Evolutionary conservation across 495 filamentous ascomycete genomes (phyloP).

Genomic region (Aspergillus egyptiacus): DNA sequence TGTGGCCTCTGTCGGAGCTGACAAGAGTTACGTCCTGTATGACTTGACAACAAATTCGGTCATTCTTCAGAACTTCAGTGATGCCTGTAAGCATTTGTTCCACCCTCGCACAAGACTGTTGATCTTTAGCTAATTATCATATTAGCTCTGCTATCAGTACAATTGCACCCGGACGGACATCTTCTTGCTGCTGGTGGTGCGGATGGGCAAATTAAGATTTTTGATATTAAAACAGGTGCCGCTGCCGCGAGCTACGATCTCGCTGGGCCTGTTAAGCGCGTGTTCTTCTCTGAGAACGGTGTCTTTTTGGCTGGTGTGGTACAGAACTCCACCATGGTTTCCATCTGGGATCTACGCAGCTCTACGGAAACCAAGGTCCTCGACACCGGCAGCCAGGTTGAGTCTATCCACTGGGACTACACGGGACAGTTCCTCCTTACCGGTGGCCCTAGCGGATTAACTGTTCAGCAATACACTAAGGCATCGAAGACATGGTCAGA

Average conservation of each 20-base stretch:
- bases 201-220: slow-evolving; percentile 76
- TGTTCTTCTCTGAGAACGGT: slow-evolving; percentile 96
- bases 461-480: slow-evolving; percentile 85
- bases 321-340: slow-evolving; percentile 65
- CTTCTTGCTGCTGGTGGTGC: slow-evolving; percentile 78
- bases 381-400: slow-evolving; percentile 70
- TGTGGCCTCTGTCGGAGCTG: slow-evolving; percentile 78
- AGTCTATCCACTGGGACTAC: slow-evolving; percentile 81
- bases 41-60: slow-evolving; percentile 62
- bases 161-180: slow-evolving; percentile 94
- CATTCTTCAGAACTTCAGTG: slow-evolving; percentile 71
- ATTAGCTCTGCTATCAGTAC: slow-evolving; percentile 66
- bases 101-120: neutral
- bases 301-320: slow-evolving; percentile 81
- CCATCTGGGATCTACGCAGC: slow-evolving; percentile 88
- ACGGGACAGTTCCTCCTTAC: slow-evolving; percentile 88
- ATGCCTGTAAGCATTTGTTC: slow-evolving; percentile 60
- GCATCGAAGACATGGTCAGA: slow-evolving; percentile 81
- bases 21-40: slow-evolving; percentile 92
- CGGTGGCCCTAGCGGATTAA: slow-evolving; percentile 71
- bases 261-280: slow-evolving; percentile 58
- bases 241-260: slow-evolving; percentile 65
- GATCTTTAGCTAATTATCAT: slow-evolving; percentile 8
- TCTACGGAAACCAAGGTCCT: slow-evolving; percentile 69
- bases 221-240: slow-evolving; percentile 68